Evolutionary conservation across 805 yeast species (phyloP).

Genomic region (Kazachstania bromeliacearum): DNA sequence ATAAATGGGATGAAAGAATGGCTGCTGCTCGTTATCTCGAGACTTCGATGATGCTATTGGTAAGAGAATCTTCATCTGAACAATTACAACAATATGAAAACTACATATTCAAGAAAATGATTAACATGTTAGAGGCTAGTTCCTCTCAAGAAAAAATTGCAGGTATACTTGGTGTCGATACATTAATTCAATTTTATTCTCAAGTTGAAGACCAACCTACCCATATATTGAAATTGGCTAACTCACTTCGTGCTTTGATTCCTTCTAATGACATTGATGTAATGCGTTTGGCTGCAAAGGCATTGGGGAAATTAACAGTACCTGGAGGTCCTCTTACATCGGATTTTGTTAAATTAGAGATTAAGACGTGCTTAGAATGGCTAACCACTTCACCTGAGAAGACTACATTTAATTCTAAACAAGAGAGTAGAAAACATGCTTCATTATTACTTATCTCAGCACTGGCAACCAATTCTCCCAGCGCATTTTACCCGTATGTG

Average conservation of each 20-base stretch:
- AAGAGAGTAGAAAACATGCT: slow-evolving; percentile 79
- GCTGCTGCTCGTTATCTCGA: slow-evolving; percentile 56
- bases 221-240: slow-evolving; percentile 75
- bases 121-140: slow-evolving; percentile 63
- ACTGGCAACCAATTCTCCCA: slow-evolving; percentile 74
- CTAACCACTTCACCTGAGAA: slow-evolving; percentile 40
- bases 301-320: slow-evolving; percentile 74
- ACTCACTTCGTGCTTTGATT: slow-evolving; percentile 63
- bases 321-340: slow-evolving; percentile 83
- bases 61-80: slow-evolving; percentile 71
- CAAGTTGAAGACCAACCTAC: slow-evolving; percentile 72
- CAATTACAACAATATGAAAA: slow-evolving; percentile 67
- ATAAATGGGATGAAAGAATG: slow-evolving; percentile 22
- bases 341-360: slow-evolving; percentile 84
- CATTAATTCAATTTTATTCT: slow-evolving; percentile 70
- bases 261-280: slow-evolving; percentile 70
- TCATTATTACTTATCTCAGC: slow-evolving; percentile 73
- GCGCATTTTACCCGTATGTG: slow-evolving; percentile 63
- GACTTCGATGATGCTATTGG: slow-evolving; percentile 53
- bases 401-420: slow-evolving; percentile 34
- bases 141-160: slow-evolving; percentile 61
- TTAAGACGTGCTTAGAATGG: slow-evolving; percentile 81
- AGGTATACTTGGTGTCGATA: slow-evolving; percentile 81
- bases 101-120: slow-evolving; percentile 73
- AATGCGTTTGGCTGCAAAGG: slow-evolving; percentile 72